Percentiles rank a stretch among this genome's conserved stretches.
Evolutionary conservation across 495 filamentous ascomycete species (phyloP).

Genomic region (Rostrohypoxylon terebratum): DNA sequence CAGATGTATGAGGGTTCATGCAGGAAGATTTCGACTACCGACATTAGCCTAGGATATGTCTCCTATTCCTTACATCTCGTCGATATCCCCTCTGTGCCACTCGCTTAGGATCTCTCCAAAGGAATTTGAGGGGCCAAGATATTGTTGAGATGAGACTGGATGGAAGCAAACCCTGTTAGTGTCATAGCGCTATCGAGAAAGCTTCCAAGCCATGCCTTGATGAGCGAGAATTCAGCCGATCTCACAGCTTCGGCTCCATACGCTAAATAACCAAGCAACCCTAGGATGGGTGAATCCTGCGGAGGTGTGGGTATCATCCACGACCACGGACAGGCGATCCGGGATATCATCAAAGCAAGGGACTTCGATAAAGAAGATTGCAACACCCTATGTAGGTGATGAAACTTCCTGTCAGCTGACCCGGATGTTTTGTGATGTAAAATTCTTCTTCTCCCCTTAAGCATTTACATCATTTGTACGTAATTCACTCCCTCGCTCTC

Average conservation of each 20-base stretch:
- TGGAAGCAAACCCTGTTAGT: constrained; percentile 15
- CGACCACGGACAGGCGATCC: constrained; percentile 12
- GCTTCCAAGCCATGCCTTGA: constrained; percentile 19
- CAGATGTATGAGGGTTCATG: neutral
- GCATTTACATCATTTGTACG: constrained; percentile 12
- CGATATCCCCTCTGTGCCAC: constrained; percentile 1
- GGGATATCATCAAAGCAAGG: constrained; percentile 14
- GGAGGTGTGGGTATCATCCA: constrained; percentile 37
- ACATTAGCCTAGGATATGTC: constrained; percentile 10
- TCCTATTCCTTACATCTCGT: neutral
- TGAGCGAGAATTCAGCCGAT: constrained; percentile 23
- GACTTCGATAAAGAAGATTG: constrained; percentile 1
- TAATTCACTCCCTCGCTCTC: constrained; percentile 16
- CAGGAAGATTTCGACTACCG: constrained; percentile 1
- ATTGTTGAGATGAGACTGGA: constrained; percentile 21
- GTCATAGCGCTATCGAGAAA: constrained; percentile 24
- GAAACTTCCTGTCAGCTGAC: constrained; percentile 11
- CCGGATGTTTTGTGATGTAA: constrained; percentile 30
- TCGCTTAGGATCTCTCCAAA: constrained; percentile 2
- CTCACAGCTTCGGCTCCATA: constrained; percentile 1
- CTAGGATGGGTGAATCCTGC: constrained; percentile 27
- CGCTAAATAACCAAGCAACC: constrained; percentile 14
- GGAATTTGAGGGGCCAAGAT: constrained; percentile 25
- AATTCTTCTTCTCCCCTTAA: constrained; percentile 3
- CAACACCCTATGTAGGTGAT: constrained; percentile 3